Evolutionary conservation across 495 filamentous ascomycete genomes (phyloP).

Genomic region (Penicillium pulvis): DNA sequence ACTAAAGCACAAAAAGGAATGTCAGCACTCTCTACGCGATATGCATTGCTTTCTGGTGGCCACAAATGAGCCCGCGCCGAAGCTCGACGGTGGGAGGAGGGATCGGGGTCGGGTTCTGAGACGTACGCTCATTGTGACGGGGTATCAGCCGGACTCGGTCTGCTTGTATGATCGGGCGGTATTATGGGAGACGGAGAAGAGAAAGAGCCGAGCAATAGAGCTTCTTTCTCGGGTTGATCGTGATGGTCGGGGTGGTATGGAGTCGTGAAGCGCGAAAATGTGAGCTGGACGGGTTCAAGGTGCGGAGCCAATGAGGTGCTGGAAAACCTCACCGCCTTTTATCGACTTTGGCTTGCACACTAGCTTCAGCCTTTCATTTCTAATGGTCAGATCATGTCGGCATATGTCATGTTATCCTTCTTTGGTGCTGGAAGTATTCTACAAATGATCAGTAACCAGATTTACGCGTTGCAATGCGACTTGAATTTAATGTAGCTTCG

Average conservation of each 20-base stretch:
- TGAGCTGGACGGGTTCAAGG: slow-evolving; percentile 31
- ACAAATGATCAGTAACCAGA: background rate
- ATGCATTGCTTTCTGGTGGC: background rate
- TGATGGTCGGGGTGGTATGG: slow-evolving; percentile 20
- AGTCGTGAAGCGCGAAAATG: slow-evolving; percentile 39
- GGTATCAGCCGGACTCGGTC: slow-evolving; percentile 5
- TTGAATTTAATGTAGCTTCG: background rate
- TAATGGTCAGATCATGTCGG: background rate
- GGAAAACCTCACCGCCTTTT: slow-evolving; percentile 31
- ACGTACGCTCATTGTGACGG: slow-evolving; percentile 46
- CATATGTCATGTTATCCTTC: background rate
- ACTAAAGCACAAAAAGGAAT: slow-evolving; percentile 41
- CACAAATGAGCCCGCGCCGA: slow-evolving; percentile 2
- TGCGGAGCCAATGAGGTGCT: slow-evolving; percentile 26
- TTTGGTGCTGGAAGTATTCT: background rate
- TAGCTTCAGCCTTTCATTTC: background rate
- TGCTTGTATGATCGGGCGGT: background rate
- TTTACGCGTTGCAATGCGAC: background rate
- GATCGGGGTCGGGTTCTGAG: slow-evolving; percentile 8
- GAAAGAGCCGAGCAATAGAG: slow-evolving; percentile 11
- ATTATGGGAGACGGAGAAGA: background rate
- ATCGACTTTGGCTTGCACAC: background rate
- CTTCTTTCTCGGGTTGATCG: slow-evolving; percentile 16
- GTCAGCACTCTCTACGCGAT: slow-evolving; percentile 18
- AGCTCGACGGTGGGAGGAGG: slow-evolving; percentile 17